phyloP scores from a whole-genome alignment of 2,329 filamentous ascomycete genomes.

The Xenosphaeropsis pyriputrescens region DNA sequence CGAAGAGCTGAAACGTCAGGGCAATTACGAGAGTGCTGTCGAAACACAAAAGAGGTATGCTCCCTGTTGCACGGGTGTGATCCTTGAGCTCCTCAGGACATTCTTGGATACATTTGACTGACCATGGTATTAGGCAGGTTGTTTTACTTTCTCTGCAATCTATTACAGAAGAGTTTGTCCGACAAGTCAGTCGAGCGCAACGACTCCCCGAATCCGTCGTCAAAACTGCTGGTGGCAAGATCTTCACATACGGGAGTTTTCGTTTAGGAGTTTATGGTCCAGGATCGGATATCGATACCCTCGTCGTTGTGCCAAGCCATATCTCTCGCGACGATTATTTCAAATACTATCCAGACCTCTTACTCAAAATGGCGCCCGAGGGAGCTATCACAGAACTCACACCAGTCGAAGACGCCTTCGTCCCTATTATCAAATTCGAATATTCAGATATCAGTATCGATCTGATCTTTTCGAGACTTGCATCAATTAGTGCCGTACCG shows the following conservation, averaged over 20 bases:
- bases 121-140: conserved; percentile 33
- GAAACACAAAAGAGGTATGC: conserved; percentile 71
- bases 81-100: neutral
- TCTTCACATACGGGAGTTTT: conserved; percentile 95
- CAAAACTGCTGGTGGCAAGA: conserved; percentile 75
- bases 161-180: conserved; percentile 78
- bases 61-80: neutral
- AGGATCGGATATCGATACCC: conserved; percentile 93
- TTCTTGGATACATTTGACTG: too few species aligned
- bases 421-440: conserved; percentile 96
- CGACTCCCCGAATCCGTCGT: conserved; percentile 60
- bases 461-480: conserved; percentile 72
- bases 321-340: conserved; percentile 88
- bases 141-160: conserved; percentile 65
- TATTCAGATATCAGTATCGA: conserved; percentile 87
- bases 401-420: conserved; percentile 77
- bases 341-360: conserved; percentile 65
- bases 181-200: conserved; percentile 44
- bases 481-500: conserved; percentile 55
- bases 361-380: conserved; percentile 60
- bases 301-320: conserved; percentile 83
- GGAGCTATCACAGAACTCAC: conserved; percentile 77
- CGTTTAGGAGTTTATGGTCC: conserved; percentile 87
- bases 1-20: conserved; percentile 72
- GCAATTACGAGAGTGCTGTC: conserved; percentile 75